A percentile compares a stretch with the other conserved stretches of the same genome.
Conservation (phyloP, 2,329 filamentous ascomycete genomes). For the Talaromyces sp. region DNA sequence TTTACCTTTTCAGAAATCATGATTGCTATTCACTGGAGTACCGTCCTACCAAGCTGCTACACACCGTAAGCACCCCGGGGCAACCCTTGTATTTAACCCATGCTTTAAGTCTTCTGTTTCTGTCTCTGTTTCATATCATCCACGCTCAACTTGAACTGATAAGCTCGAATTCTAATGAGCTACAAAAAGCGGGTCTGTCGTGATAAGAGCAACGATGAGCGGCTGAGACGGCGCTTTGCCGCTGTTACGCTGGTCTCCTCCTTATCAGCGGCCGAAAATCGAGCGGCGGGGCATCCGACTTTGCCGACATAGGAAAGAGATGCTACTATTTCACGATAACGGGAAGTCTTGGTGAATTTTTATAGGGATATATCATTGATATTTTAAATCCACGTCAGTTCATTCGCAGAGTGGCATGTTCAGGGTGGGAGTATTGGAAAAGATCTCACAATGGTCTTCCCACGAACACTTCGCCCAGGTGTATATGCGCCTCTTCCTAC, state of each 20-base stretch:
- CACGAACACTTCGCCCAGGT: constrained; percentile 19
- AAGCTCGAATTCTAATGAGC: neutral
- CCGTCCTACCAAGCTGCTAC: neutral
- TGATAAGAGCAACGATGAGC: constrained; percentile 17
- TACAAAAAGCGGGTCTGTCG: constrained; percentile 11
- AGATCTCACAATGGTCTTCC: neutral
- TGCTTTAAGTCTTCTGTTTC: neutral
- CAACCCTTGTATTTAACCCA: neutral
- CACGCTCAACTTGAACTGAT: neutral
- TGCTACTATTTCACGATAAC: neutral
- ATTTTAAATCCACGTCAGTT: neutral
- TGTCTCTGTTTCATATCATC: neutral
- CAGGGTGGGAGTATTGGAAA: neutral
- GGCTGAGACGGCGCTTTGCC: constrained; percentile 16
- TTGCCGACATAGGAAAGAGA: neutral
- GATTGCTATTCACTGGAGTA: neutral
- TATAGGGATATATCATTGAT: neutral
- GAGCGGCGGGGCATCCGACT: neutral
- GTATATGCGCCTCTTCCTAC: constrained; percentile 23
- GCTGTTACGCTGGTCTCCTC: constrained; percentile 16
- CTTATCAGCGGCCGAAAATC: constrained; percentile 16
- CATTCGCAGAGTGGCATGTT: neutral
- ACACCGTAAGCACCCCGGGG: neutral
- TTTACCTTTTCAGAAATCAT: constrained; percentile 14
- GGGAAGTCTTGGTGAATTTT: neutral